Conservation (phyloP, 305 asterid genomes). For the Ruellia speciosa region DNA sequence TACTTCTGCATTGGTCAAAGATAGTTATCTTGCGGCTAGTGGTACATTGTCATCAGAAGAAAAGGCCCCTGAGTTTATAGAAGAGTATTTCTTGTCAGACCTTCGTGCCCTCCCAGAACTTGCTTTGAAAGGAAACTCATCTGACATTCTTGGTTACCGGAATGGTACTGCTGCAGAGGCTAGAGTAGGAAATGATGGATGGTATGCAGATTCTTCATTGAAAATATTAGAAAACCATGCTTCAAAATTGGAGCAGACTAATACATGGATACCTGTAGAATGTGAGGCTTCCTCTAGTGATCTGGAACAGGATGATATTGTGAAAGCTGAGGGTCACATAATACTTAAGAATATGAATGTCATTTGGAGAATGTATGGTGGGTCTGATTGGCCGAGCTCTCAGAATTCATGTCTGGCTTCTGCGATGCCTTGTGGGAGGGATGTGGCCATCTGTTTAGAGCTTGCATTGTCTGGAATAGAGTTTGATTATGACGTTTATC, state of each 20-base stretch:
- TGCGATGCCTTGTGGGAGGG: slow-evolving; percentile 44
- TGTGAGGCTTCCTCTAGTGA: slow-evolving; percentile 42
- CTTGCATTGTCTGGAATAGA: slow-evolving; percentile 62
- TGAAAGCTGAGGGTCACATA: slow-evolving; percentile 57
- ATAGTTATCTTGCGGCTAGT: slow-evolving; percentile 36
- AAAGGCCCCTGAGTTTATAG: slow-evolving; percentile 53
- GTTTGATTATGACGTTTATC: slow-evolving; percentile 54
- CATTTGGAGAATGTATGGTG: slow-evolving; percentile 79
- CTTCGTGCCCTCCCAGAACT: slow-evolving; percentile 59
- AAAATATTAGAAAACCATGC: slow-evolving; percentile 75
- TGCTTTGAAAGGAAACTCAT: slow-evolving; percentile 33
- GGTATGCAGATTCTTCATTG: slow-evolving; percentile 58
- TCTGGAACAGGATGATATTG: slow-evolving; percentile 34
- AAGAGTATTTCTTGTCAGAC: slow-evolving; percentile 82
- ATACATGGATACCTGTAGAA: slow-evolving; percentile 26
- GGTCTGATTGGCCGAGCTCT: slow-evolving; percentile 73
- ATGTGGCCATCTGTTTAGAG: slow-evolving; percentile 51
- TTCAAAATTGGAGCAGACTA: slow-evolving; percentile 42
- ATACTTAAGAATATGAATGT: slow-evolving; percentile 68
- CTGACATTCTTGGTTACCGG: slow-evolving; percentile 33
- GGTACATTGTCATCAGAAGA: slow-evolving; percentile 38
- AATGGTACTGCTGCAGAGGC: slow-evolving; percentile 32
- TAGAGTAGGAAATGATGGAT: slow-evolving; percentile 48
- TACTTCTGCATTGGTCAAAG: slow-evolving; percentile 25
- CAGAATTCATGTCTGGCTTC: slow-evolving; percentile 36